These are phyloP conservation scores for Gymnopilus junonius DNA, from an alignment of 768 basidiomycete species.

Conservation along the genomic window DNA sequence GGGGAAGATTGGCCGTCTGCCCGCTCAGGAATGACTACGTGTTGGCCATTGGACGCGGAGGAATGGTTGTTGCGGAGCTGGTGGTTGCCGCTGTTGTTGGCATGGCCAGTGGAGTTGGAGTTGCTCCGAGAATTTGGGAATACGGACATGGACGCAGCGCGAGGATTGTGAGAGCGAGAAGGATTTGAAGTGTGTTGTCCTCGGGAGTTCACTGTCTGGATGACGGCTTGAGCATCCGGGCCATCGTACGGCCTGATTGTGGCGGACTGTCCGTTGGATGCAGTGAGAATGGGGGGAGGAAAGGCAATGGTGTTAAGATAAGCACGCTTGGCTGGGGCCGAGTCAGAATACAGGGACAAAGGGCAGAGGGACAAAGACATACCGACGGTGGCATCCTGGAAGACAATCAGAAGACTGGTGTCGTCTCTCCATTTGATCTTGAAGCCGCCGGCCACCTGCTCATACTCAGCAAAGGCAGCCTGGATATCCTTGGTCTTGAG, in stretches of 20 bases:
- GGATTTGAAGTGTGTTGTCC: slow-evolving; percentile 63
- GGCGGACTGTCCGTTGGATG: slow-evolving; percentile 54
- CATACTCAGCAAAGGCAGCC: slow-evolving; percentile 87
- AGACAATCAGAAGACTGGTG: slow-evolving; percentile 93
- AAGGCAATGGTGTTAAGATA: slow-evolving; percentile 90
- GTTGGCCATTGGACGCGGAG: slow-evolving; percentile 35
- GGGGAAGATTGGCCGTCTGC: slow-evolving; percentile 72
- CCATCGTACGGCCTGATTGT: slow-evolving; percentile 92
- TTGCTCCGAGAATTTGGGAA: slow-evolving; percentile 57
- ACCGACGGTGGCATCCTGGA: slow-evolving; percentile 90
- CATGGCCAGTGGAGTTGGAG: slow-evolving; percentile 41
- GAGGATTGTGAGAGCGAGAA: slow-evolving; percentile 73
- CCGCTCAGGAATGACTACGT: slow-evolving; percentile 59
- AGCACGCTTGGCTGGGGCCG: slow-evolving; percentile 83
- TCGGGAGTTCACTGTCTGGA: slow-evolving; percentile 81
- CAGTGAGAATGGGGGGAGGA: slow-evolving; percentile 73
- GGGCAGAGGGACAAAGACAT: slow-evolving; percentile 39
- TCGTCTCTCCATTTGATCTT: slow-evolving; percentile 99
- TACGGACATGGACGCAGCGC: slow-evolving; percentile 68
- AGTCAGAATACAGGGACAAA: slow-evolving; percentile 8
- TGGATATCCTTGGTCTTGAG: slow-evolving; percentile 99
- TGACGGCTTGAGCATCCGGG: slow-evolving; percentile 86
- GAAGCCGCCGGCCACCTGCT: slow-evolving; percentile 85
- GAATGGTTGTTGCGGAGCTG: slow-evolving; percentile 33
- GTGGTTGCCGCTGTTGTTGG: slow-evolving; percentile 41